Evolutionary conservation across 2,329 filamentous ascomycete species (phyloP).

Genomic region (Dendrostoma leiphaemia): DNA sequence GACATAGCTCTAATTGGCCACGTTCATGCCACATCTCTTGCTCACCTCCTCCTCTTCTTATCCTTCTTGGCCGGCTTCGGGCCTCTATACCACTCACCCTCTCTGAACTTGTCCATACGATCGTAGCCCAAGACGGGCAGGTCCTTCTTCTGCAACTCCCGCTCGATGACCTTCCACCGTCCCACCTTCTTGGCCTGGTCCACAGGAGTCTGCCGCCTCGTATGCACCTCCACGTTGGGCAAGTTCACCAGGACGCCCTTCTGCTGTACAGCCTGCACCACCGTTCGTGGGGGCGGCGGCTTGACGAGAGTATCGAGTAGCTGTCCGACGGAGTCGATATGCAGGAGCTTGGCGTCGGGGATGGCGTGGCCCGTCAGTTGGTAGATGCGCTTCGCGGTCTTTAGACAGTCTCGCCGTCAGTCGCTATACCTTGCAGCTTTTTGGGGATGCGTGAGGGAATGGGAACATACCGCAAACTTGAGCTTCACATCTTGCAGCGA

Average conservation of each 20-base stretch:
- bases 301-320: constrained; percentile 54
- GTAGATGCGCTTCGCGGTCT: constrained; percentile 80
- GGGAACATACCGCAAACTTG: constrained; percentile 69
- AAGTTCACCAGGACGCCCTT: constrained; percentile 47
- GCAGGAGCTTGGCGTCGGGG: constrained; percentile 65
- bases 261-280: constrained; percentile 58
- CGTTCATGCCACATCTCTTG: not conserved
- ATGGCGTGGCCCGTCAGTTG: constrained; percentile 78
- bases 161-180: constrained; percentile 36
- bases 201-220: constrained; percentile 64
- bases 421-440: too few species aligned
- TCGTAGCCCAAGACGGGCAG: constrained; percentile 32
- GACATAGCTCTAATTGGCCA: not conserved
- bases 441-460: too few species aligned
- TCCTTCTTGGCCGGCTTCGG: constrained; percentile 12
- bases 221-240: constrained; percentile 69
- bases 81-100: constrained; percentile 27
- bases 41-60: constrained; percentile 16
- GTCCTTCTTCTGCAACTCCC: constrained; percentile 31
- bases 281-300: constrained; percentile 56
- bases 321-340: constrained; percentile 50
- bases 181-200: constrained; percentile 34
- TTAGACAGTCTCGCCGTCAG: not conserved
- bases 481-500: constrained; percentile 55
- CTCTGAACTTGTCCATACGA: constrained; percentile 26